phyloP scores from a whole-genome alignment of 164 flowering plant species.

The Umbellularia californica region DNA sequence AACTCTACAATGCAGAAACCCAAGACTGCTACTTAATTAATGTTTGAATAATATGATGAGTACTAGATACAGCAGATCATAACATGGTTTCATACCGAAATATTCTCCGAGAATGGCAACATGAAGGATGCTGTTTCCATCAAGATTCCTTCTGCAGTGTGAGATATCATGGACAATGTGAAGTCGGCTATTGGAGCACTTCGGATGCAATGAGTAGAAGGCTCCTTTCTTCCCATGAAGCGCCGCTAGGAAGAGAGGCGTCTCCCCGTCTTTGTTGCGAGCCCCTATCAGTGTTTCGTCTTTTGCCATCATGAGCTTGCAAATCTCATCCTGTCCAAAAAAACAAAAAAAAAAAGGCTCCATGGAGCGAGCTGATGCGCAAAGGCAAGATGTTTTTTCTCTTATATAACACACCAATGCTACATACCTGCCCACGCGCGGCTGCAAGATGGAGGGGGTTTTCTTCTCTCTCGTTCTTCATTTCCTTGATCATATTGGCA shows the following conservation, averaged over 20 bases:
- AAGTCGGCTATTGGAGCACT: not conserved
- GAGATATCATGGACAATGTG: not conserved
- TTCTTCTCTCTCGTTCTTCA: constrained; percentile 17
- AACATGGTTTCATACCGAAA: constrained; percentile 10
- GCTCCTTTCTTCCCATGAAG: constrained; percentile 15
- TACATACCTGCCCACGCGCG: constrained; percentile 11
- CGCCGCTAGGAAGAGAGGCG: constrained; percentile 21
- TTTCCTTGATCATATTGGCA: not conserved
- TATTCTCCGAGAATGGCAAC: constrained; percentile 15
- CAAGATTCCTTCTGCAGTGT: constrained; percentile 11
- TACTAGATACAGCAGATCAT: too few relatives aligned
- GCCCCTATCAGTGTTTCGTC: not conserved
- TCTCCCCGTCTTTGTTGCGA: constrained; percentile 15
- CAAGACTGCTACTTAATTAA: too few relatives aligned
- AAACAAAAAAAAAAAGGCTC: too few relatives aligned
- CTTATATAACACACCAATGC: too few relatives aligned
- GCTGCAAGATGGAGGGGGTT: constrained; percentile 26
- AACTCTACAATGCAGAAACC: constrained; percentile 8
- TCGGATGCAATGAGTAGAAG: constrained; percentile 4
- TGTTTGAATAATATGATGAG: too few relatives aligned
- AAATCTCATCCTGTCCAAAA: not conserved
- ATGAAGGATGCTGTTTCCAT: constrained; percentile 27
- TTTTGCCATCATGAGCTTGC: constrained; percentile 10
- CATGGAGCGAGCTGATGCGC: too few relatives aligned
- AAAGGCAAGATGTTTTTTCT: too few relatives aligned